Percentiles rank a stretch among this genome's conserved stretches.
Evolutionary conservation across 306 rosid genomes (phyloP).

Genomic region (Urtica urens): DNA sequence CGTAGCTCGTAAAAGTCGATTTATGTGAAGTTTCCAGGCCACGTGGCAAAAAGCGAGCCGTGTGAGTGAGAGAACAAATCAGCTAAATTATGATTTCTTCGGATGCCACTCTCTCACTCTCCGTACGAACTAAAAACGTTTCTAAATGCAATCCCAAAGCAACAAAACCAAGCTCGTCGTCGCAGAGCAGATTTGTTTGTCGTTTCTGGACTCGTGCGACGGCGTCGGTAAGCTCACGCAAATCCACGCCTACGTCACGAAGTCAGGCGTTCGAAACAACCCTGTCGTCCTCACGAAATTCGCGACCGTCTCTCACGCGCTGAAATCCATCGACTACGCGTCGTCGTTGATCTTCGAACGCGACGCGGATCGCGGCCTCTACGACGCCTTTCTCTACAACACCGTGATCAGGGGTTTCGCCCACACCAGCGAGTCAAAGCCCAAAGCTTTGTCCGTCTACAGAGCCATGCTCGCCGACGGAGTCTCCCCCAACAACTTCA

Average conservation of each 20-base stretch:
- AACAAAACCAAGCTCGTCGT: constrained; percentile 17
- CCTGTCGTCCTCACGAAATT: constrained; percentile 79
- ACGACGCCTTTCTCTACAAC: constrained; percentile 64
- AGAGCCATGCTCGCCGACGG: constrained; percentile 34
- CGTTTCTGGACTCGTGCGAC: constrained; percentile 42
- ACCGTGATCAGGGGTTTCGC: constrained; percentile 68
- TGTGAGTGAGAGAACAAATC: background rate
- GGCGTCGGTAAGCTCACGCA: constrained; percentile 32
- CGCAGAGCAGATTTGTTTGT: constrained; percentile 60
- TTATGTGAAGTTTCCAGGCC: too few species aligned
- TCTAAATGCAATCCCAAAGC: constrained; percentile 20
- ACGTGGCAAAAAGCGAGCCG: constrained; percentile 14
- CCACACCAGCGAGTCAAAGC: constrained; percentile 34
- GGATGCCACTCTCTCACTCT: background rate
- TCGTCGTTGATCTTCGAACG: constrained; percentile 44
- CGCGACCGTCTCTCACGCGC: constrained; percentile 46
- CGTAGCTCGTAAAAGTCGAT: too few species aligned
- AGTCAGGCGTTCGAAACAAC: constrained; percentile 56
- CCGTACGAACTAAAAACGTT: background rate
- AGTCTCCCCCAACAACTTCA: constrained; percentile 66
- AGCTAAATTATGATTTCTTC: background rate
- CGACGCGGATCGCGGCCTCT: constrained; percentile 24
- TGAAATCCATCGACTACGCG: constrained; percentile 44
- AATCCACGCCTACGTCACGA: constrained; percentile 50
- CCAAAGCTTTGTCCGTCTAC: constrained; percentile 29